phyloP scores from a whole-genome alignment of 129 eudicot species.

The Lactuca saligna region DNA sequence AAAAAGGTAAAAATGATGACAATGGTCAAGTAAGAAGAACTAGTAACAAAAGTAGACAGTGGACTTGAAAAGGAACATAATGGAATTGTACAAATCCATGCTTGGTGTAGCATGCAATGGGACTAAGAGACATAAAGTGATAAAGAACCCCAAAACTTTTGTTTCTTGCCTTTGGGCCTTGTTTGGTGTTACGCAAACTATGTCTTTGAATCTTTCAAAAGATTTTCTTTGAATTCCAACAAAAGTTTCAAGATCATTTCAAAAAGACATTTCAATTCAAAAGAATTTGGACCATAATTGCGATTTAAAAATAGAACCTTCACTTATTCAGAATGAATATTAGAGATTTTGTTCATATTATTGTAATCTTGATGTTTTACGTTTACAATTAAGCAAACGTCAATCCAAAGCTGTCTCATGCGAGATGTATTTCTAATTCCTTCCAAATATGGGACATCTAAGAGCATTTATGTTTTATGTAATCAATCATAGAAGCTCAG shows the following conservation, averaged over 20 bases:
- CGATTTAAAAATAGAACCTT: background rate
- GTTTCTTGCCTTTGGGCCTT: slow-evolving; percentile 34
- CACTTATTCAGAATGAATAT: background rate
- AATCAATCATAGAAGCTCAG: background rate
- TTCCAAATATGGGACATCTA: background rate
- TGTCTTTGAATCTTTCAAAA: slow-evolving; percentile 35
- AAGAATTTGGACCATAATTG: slow-evolving; percentile 11
- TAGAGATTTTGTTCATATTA: background rate
- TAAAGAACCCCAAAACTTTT: slow-evolving; percentile 31
- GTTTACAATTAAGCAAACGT: no score
- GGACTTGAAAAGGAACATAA: slow-evolving; percentile 24
- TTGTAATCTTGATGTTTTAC: background rate
- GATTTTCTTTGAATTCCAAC: slow-evolving; percentile 26
- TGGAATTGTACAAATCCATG: slow-evolving; percentile 39
- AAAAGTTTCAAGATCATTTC: slow-evolving; percentile 23
- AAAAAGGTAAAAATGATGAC: background rate
- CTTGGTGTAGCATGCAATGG: slow-evolving; percentile 42
- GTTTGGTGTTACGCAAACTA: slow-evolving; percentile 34
- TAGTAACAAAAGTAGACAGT: slow-evolving; percentile 31
- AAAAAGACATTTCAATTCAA: slow-evolving; percentile 19
- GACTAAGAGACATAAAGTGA: slow-evolving; percentile 44
- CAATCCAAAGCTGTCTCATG: no score
- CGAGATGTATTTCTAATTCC: no score
- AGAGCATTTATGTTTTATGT: background rate
- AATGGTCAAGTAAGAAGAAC: slow-evolving; percentile 20